Base-by-base conservation (phyloP, 140 eudicot genomes). In the Anethum foeniculum region DNA sequence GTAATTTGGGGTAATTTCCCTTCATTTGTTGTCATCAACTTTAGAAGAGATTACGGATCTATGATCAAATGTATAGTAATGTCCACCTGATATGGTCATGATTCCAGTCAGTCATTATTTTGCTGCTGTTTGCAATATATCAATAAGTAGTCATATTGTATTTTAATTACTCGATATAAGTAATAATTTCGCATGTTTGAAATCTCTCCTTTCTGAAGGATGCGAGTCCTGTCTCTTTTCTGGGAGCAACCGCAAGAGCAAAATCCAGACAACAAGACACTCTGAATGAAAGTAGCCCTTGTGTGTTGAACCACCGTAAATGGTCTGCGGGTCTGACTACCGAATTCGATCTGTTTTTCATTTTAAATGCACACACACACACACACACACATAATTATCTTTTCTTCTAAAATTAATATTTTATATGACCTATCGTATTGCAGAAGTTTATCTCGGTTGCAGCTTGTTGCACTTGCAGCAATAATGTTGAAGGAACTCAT, bases 191-290 rank as follows among this genome's bases (percentile, higher is more conserved):
- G 69, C 80, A 30, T 46, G 34, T 78, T n/a, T 8, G 6, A 13
- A 74, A 56, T 25, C n/a, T 34, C 21, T n/a, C 28, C 44, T 30
- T 51, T 81, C 46, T 79, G 54, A 69, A 93, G 98, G 92, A 87
- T 90, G 96, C 80, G 83, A 41, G 86, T 90, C 78, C 76, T 91
- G 84, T 91, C 97, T 52, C 60, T 91, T 68, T 82, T 93, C 69
- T 92, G 93, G n/a, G 30, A 84, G 47, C 85, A 84, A 87, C 75
- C 77, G 38, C 76, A 36, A 25, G 91, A 43, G 71, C 87, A 86
- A 80, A 83, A 72, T 62, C 84, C 80, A 30, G 82, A 79, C 71
- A 79, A 84, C 79, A 93, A 90, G 82, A 60, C 88, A 54, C 89
- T 76, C 56, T 93, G 86, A 93, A 16, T 27, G 71, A n/a, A 60